phyloP scores from a whole-genome alignment of 139 green algal genomes.

The Tetraselmis striata region DNA sequence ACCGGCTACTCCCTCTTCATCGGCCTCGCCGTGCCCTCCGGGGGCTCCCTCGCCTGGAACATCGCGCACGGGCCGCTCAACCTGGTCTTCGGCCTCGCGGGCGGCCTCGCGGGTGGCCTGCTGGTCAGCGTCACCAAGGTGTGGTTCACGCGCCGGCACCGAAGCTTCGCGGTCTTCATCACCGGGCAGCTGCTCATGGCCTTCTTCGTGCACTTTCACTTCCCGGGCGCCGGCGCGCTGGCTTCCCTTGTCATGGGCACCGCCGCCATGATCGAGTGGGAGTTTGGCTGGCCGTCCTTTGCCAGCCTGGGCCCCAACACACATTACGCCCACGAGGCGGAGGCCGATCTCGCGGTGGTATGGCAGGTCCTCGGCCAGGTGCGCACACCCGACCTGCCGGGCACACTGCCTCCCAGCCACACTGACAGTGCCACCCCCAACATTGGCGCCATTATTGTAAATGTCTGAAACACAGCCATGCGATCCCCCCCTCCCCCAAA shows the following conservation, averaged over 20 bases:
- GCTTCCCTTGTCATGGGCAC: constrained; percentile 54
- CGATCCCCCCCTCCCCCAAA: neutral
- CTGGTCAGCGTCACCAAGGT: constrained; percentile 44
- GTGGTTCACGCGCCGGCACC: constrained; percentile 50
- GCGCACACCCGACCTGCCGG: too few species aligned
- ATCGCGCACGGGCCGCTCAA: constrained; percentile 36
- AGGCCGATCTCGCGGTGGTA: neutral
- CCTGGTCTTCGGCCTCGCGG: constrained; percentile 54
- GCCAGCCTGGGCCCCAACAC: constrained; percentile 24
- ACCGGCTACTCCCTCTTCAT: constrained; percentile 73
- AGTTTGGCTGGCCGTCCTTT: constrained; percentile 35
- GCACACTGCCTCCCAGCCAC: too few species aligned
- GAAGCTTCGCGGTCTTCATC: constrained; percentile 41
- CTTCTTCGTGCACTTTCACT: constrained; percentile 59
- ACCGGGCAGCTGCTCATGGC: constrained; percentile 53
- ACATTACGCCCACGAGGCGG: constrained; percentile 26
- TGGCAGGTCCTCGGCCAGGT: neutral
- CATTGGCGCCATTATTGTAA: neutral
- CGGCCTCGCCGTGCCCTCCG: constrained; percentile 42
- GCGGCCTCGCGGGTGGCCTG: constrained; percentile 39
- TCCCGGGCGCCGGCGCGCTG: constrained; percentile 63
- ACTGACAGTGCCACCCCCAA: neutral
- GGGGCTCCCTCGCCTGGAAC: constrained; percentile 22
- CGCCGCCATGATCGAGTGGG: constrained; percentile 45
- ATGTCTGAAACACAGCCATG: neutral